Base-by-base conservation (phyloP, 192 early-diverging fungal species). In the Coemansia sp. region DNA sequence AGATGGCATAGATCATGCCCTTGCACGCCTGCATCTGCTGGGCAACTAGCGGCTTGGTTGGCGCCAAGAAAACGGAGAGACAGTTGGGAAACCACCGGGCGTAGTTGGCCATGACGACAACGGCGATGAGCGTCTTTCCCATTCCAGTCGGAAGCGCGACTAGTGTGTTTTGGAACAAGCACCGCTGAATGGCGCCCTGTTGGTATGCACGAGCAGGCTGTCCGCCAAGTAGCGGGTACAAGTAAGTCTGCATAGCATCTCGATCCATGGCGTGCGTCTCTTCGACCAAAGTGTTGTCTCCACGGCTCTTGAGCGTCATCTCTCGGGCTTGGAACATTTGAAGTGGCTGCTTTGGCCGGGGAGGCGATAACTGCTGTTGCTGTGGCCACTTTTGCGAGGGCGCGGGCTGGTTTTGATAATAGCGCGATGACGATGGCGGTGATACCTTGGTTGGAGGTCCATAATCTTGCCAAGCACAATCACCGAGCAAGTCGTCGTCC, bases 91-190 rank as follows among this genome's bases (percentile, higher is more conserved):
- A 98, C 96, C 96, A 98, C 16, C 93, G 89, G 62, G 87, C 91
- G 72, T 90, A 89, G 69, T 96, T 96, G 43, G 83, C 89, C 93
- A 98, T 96, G 1, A 96, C 91, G 0, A 98, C 96, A 6, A 94
- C 94, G 1, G 96, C 96, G 73, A 98, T 94, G 67, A 98, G 89
- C 1, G 96, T 98, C 76, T 98, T 98, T 52, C 96, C 96, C 61
- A 96, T 85, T 52, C 94, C 94, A 0, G 90, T 93, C 0, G 90
- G 90, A 32, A 96, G 80, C 6, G 92, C 88, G 4, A 96, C 94
- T 13, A 98, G 83, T 17, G 94, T 96, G 71, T 98, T 98, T 60
- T 86, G 81, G 53, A 90, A 89, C 33, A 98, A 76, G 3, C 90
- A 89, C 1, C 83, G 85, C 49, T 88, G 84, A 33, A 95, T 90